Evolutionary conservation across 192 early-diverging fungal species (phyloP), one percentile per base, ranked within the genome.

Genomic region (Coemansia erecta): DNA sequence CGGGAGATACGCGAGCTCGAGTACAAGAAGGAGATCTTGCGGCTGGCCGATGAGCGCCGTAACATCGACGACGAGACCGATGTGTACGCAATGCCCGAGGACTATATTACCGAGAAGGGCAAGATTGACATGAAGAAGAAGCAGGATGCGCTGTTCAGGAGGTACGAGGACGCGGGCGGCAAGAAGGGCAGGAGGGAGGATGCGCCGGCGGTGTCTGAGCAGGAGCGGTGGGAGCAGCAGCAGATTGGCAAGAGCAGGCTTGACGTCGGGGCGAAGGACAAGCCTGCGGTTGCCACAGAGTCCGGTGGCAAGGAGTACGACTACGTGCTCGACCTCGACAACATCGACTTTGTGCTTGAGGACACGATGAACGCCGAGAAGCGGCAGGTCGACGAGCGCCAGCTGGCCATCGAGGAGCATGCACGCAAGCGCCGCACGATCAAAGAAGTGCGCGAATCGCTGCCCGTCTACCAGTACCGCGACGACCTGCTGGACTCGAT

Each of bases 81-180:
- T 59, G 94, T 86, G 17, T 99, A 97, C 53, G 69, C 81, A 43
- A 88, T 93, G 87, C 91, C 90, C 6, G 90, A 92, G 66, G 95
- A 97, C 70, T 98, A 97, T 64, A 95, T 98, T 53, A 97, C 94
- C 0, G 95, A 97, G 63, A 97, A 97, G 72, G 97, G 97, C 54
- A 95, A 97, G 61, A 87, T 98, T 44, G 94, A 99, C 68, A 89
- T 91, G 39, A 94, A 95, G 53, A 95, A 92, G 74, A 92, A 94
- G 57, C 89, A 95, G 35, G 81, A 85, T 6, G 93, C 86, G 9
- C 77, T 99, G 10, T 95, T 95, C 73, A 77, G 81, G 67, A 82
- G 95, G 23, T 99, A 99, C 72, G 87, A 94, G 76, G 92, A 96
- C 19, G 72, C 77, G 14, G 84, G 86, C 21, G 35, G 43, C 14